Evolutionary conservation across 1,139 yeast genomes (phyloP), one percentile per base, ranked within the genome.

Genomic region (Yamadazyma dendronema): DNA sequence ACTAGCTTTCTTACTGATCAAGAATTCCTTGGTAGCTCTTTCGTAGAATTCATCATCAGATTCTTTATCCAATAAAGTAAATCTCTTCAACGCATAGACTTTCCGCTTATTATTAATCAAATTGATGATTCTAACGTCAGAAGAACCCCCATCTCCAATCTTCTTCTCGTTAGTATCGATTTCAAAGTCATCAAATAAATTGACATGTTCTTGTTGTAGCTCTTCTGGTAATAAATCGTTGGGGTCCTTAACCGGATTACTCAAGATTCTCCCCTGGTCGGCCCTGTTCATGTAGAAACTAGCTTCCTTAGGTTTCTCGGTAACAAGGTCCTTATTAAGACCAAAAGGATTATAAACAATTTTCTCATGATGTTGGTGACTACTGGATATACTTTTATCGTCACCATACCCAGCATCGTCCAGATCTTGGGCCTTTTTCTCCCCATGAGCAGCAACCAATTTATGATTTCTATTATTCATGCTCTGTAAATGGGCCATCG

Each of bases 71-170:
- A 84, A 72, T 33, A 83, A 58, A n/a, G 75, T 67, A 50, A 84
- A 80, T 54, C 78, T 79, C 57, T 84, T 84, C 50, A 84, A 65
- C 0, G 90, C 92, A 59, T 53, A 72, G 16, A 61, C 41, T 35
- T 57, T 58, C 39, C 72, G 71, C 40, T 69, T 67, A 37, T 75
- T 68, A 24, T 59, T 47, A 31, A 59, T 54, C 24, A 71, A 65
- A 39, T 70, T 65, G 12, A 79, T 69, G 21, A 72, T 61, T 35
- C 81, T 60, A 17, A 84, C 92, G 39, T 79, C 81, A 4, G 86
- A 76, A 11, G 86, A 77, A 2, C 90, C 90, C 34, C 94, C 94
- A 39, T 74, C 74, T 8, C 92, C 94, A 42, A 84, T 57, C 37
- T 72, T 74, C 35, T 68, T 67, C 22, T 68, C 72, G 34, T 63